Evolutionary conservation across 164 flowering plant species (phyloP).

Genomic region (Kalanchoe fedtschenkoi): DNA sequence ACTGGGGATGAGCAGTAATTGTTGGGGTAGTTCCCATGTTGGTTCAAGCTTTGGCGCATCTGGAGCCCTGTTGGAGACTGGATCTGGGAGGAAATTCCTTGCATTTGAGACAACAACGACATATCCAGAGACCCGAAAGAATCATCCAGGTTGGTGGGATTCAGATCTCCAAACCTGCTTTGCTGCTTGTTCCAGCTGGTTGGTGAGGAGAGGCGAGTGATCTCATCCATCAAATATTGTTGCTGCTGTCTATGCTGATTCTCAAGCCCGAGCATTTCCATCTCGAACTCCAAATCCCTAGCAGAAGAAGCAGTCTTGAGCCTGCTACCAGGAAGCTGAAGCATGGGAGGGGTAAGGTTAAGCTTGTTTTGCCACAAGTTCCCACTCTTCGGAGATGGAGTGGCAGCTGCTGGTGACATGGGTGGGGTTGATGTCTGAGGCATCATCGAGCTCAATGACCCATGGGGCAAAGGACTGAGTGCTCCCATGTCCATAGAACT

Average conservation of each 20-base stretch:
- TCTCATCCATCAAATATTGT: slow-evolving; percentile 57
- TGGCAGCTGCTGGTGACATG: slow-evolving; percentile 46
- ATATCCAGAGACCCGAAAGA: slow-evolving; percentile 47
- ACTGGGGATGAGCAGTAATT: slow-evolving; percentile 41
- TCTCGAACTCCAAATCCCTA: slow-evolving; percentile 58
- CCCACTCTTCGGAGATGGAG: slow-evolving; percentile 45
- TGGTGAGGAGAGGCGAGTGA: slow-evolving; percentile 43
- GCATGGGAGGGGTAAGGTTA: slow-evolving; percentile 46
- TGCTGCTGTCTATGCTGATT: slow-evolving; percentile 22
- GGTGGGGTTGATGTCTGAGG: slow-evolving; percentile 52
- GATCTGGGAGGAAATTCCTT: slow-evolving; percentile 37
- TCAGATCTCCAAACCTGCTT: slow-evolving; percentile 36
- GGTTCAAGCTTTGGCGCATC: slow-evolving; percentile 46
- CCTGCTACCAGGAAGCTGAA: slow-evolving; percentile 83
- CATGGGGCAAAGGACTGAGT: slow-evolving; percentile 39
- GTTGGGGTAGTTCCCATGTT: slow-evolving; percentile 41
- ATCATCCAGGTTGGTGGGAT: slow-evolving; percentile 61
- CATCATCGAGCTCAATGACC: slow-evolving; percentile 31
- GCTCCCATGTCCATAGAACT: slow-evolving; percentile 30
- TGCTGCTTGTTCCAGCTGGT: slow-evolving; percentile 25
- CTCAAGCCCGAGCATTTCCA: slow-evolving; percentile 56
- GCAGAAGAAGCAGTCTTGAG: slow-evolving; percentile 56
- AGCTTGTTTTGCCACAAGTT: slow-evolving; percentile 52
- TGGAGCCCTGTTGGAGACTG: slow-evolving; percentile 50
- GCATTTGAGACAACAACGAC: slow-evolving; percentile 37